Evolutionary conservation across 257 asterid species (phyloP).

Genomic region (Solanum virginianum): DNA sequence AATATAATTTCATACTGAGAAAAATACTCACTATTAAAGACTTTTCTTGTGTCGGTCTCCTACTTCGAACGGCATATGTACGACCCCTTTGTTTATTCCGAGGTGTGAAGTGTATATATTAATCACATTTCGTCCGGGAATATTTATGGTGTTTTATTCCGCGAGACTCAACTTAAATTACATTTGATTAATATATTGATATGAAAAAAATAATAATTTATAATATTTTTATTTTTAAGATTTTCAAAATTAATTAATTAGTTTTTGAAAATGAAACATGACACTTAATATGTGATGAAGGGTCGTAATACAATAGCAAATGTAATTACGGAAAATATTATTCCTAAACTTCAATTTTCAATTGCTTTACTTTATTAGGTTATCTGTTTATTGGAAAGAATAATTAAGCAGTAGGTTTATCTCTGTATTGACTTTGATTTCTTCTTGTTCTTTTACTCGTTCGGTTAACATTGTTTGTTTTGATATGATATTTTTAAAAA

Average conservation of each 20-base stretch:
- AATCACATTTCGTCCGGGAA: too few relatives aligned
- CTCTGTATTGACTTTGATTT: neutral
- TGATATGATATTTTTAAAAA: too few relatives aligned
- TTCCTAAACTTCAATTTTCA: neutral
- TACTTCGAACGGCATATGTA: neutral
- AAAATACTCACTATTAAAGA: too few relatives aligned
- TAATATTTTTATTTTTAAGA: neutral
- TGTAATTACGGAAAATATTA: neutral
- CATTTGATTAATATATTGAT: neutral
- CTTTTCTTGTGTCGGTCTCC: neutral
- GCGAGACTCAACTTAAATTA: neutral
- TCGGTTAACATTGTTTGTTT: too few relatives aligned
- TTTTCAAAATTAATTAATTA: neutral
- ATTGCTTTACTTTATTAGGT: neutral
- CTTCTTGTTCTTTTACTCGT: neutral
- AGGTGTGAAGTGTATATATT: neutral
- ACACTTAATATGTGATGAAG: too few relatives aligned
- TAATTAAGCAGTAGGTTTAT: neutral
- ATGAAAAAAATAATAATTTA: neutral
- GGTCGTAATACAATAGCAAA: neutral
- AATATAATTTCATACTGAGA: rapidly evolving
- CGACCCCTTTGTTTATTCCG: neutral
- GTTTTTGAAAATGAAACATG: too few relatives aligned
- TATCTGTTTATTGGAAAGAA: neutral
- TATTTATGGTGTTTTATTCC: neutral